Conservation (phyloP, 192 early-diverging fungal genomes). For the Jimgerdemannia lactiflua region DNA sequence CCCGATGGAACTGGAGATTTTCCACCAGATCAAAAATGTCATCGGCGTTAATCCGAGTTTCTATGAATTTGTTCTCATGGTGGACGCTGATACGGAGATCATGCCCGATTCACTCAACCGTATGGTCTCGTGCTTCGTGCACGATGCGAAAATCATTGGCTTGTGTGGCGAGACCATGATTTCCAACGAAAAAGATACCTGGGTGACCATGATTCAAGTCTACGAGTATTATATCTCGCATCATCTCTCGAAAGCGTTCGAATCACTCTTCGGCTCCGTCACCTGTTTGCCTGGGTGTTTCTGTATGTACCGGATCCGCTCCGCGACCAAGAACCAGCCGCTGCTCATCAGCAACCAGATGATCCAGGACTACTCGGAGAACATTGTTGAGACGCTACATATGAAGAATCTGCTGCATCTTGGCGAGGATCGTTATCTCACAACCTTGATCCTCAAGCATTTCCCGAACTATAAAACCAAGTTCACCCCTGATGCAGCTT, state of each 20-base stretch:
- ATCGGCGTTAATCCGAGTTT: constrained; percentile 96
- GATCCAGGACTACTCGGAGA: constrained; percentile 92
- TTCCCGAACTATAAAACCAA: constrained; percentile 96
- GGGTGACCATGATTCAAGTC: constrained; percentile 98
- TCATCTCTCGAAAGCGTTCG: constrained; percentile 96
- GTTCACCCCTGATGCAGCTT: constrained; percentile 91
- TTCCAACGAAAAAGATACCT: constrained; percentile 89
- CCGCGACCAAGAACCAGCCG: constrained; percentile 85
- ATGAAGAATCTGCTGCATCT: constrained; percentile 98
- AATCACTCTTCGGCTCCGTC: constrained; percentile 96
- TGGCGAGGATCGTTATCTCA: constrained; percentile 98
- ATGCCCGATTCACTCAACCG: constrained; percentile 88
- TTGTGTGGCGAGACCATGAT: constrained; percentile 95
- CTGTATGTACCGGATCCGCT: constrained; percentile 97
- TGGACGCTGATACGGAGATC: constrained; percentile 97
- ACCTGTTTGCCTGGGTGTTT: constrained; percentile 99
- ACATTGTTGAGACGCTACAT: constrained; percentile 95
- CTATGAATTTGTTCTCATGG: constrained; percentile 97
- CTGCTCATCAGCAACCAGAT: constrained; percentile 86
- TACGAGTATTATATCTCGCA: constrained; percentile 99
- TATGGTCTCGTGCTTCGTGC: constrained; percentile 86
- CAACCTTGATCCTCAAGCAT: constrained; percentile 94
- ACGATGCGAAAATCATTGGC: constrained; percentile 91
- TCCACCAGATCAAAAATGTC: constrained; percentile 98
- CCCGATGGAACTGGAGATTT: constrained; percentile 95